Conservation (phyloP, 2,329 filamentous ascomycete species). For the Trichoderma sp. region DNA sequence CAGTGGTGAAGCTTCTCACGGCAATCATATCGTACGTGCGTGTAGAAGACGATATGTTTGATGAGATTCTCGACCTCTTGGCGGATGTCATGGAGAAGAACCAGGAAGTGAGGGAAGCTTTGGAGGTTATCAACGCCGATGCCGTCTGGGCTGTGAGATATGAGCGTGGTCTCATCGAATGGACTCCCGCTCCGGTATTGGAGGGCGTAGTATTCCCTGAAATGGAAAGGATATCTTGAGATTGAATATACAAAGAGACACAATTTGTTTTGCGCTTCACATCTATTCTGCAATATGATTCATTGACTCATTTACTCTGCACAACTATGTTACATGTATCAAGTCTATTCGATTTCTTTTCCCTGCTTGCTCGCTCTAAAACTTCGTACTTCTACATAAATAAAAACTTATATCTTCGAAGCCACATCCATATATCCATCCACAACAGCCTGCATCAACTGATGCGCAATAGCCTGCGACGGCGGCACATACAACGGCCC, state of each 20-base stretch:
- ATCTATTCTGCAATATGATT: neutral
- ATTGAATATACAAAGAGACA: neutral
- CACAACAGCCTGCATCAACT: conserved; percentile 77
- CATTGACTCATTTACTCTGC: neutral
- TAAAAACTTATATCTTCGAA: conserved; percentile 49
- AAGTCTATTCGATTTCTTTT: neutral
- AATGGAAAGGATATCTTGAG: conserved; percentile 27
- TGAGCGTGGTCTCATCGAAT: conserved; percentile 44
- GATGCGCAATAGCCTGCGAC: conserved; percentile 87
- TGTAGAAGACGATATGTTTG: conserved; percentile 69
- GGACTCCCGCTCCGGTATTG: conserved; percentile 42
- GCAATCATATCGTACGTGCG: conserved; percentile 63
- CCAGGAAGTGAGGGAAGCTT: conserved; percentile 52
- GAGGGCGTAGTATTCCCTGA: conserved; percentile 45
- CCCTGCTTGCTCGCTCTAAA: neutral
- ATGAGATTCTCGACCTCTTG: conserved; percentile 68
- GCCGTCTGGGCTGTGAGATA: conserved; percentile 72
- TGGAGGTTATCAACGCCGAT: conserved; percentile 69
- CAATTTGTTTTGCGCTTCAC: neutral
- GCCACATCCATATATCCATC: conserved; percentile 66
- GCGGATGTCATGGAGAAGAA: conserved; percentile 49
- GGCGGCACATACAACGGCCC: conserved; percentile 80
- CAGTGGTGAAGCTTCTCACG: conserved; percentile 59
- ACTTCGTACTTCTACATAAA: neutral
- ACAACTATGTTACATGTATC: neutral